phyloP scores from a whole-genome alignment of 2,329 filamentous ascomycete species.

The Phialocephala subalpina region DNA sequence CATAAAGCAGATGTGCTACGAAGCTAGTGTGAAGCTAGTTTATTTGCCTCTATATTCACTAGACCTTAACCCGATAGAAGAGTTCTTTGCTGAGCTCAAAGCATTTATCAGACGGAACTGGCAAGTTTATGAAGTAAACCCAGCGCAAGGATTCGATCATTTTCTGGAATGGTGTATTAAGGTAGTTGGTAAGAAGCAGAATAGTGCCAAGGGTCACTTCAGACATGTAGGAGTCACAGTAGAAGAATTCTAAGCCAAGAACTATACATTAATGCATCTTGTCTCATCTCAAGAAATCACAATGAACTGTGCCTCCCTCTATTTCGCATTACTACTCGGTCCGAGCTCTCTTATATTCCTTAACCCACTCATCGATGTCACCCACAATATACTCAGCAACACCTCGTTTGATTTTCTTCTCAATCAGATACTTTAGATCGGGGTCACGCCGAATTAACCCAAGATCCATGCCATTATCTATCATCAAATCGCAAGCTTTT shows the following conservation, averaged over 20 bases:
- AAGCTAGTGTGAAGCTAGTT: slow-evolving; percentile 37
- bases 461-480: slow-evolving; percentile 37
- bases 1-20: slow-evolving; percentile 41
- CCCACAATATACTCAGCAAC: slow-evolving; percentile 42
- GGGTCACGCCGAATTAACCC: slow-evolving; percentile 43
- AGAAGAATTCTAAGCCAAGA: no score
- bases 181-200: slow-evolving; percentile 32
- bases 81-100: slow-evolving; percentile 40
- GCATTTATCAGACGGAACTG: slow-evolving; percentile 39
- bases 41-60: slow-evolving; percentile 35
- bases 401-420: slow-evolving; percentile 42
- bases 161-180: slow-evolving; percentile 40
- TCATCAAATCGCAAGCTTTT: slow-evolving; percentile 38
- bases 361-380: slow-evolving; percentile 41
- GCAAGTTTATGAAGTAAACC: slow-evolving; percentile 30
- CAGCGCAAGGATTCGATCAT: slow-evolving; percentile 32
- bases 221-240: slow-evolving; percentile 15
- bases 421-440: slow-evolving; percentile 43
- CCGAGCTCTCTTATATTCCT: slow-evolving; percentile 22
- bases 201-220: slow-evolving; percentile 29
- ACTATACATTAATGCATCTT: no score
- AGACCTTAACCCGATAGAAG: slow-evolving; percentile 39
- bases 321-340: slow-evolving; percentile 14
- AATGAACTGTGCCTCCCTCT: no score
- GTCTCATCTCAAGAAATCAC: no score